Evolutionary conservation across 2,329 filamentous ascomycete genomes (phyloP).

Genomic region (Exophiala mesophila): DNA sequence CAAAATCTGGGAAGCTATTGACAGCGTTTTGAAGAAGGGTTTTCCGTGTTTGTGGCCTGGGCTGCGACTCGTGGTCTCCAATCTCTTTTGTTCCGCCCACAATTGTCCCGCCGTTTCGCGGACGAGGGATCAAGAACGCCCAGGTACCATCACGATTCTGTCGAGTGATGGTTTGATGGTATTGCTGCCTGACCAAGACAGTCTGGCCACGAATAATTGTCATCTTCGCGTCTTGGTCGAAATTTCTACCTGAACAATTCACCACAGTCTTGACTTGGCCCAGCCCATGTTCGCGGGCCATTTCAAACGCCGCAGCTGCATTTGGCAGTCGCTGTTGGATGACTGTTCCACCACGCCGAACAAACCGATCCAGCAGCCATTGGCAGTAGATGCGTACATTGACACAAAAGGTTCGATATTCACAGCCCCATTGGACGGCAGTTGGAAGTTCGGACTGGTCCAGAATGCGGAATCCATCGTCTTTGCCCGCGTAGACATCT

Average conservation of each 20-base stretch:
- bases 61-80: conserved; percentile 50
- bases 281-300: conserved; percentile 22
- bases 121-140: conserved; percentile 59
- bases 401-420: conserved; percentile 39
- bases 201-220: conserved; percentile 46
- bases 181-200: conserved; percentile 43
- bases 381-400: conserved; percentile 43
- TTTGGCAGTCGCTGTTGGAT: conserved; percentile 24
- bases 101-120: conserved; percentile 58
- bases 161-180: conserved; percentile 49
- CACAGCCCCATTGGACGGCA: conserved; percentile 38
- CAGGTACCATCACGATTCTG: conserved; percentile 60
- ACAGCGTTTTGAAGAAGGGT: conserved; percentile 43
- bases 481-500: conserved; percentile 27
- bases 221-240: conserved; percentile 36
- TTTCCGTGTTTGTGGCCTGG: conserved; percentile 45
- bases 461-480: conserved; percentile 35
- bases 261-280: conserved; percentile 35
- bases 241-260: conserved; percentile 43
- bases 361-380: conserved; percentile 38
- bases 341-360: conserved; percentile 35
- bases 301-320: conserved; percentile 35
- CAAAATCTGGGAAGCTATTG: conserved; percentile 38
- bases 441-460: conserved; percentile 25
- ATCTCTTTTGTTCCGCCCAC: conserved; percentile 63